These are phyloP conservation scores for Aspergillus melleus DNA, from an alignment of 2,329 filamentous ascomycete species.

Conservation along the genomic window DNA sequence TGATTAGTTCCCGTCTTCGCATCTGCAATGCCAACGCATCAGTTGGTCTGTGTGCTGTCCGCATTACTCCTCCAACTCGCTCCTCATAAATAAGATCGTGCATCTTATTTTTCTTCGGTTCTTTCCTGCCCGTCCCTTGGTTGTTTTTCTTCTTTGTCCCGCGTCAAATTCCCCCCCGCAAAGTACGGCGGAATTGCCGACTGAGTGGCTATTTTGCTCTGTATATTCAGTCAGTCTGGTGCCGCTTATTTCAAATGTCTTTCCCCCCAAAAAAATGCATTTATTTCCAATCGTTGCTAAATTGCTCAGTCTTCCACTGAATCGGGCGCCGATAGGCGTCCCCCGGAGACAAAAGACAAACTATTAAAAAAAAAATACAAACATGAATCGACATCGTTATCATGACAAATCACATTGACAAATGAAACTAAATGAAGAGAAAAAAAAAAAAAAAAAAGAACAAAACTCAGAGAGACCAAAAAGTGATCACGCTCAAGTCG, in stretches of 20 bases:
- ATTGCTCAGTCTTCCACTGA: not conserved
- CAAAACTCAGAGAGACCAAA: not conserved
- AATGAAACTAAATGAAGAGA: constrained; percentile 5
- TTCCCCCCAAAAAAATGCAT: not conserved
- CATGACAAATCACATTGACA: constrained; percentile 2
- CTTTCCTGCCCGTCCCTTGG: not conserved
- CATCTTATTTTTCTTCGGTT: constrained; percentile 1
- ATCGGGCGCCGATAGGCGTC: not conserved
- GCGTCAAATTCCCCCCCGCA: not conserved
- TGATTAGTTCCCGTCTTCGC: constrained; percentile 27
- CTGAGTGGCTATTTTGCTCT: not conserved
- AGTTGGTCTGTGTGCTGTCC: constrained; percentile 28
- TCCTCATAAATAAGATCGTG: constrained; percentile 16
- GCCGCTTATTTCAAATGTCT: not conserved
- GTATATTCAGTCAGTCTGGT: not conserved
- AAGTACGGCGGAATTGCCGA: not conserved
- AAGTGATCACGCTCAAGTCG: constrained; percentile 12
- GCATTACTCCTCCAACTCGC: constrained; percentile 10
- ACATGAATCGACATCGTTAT: not conserved
- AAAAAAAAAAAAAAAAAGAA: constrained; percentile 4
- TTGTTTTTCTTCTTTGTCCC: not conserved
- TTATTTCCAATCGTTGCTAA: not conserved
- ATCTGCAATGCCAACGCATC: constrained; percentile 33
- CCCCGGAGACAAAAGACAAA: constrained; percentile 1
- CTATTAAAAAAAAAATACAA: constrained; percentile 3